phyloP scores from a whole-genome alignment of 2,329 filamentous ascomycete species.

The Colletotrichum viniferum region DNA sequence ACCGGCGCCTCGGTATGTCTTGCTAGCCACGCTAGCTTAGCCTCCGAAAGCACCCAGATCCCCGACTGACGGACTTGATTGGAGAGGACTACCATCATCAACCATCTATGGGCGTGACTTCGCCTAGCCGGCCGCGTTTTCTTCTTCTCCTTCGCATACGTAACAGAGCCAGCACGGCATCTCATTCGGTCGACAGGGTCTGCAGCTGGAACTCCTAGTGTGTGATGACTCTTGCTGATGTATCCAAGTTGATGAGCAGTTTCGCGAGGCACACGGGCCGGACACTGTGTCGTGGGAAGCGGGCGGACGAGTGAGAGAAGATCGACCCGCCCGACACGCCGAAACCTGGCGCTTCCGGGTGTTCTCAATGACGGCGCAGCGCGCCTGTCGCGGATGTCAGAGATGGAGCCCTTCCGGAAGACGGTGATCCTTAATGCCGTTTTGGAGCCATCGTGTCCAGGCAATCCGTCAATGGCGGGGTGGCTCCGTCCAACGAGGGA shows the following conservation, averaged over 20 bases:
- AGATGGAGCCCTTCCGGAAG: neutral
- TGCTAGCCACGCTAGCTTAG: neutral
- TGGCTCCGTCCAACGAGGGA: neutral
- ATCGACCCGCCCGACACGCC: neutral
- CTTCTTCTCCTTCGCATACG: neutral
- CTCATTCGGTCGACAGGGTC: neutral
- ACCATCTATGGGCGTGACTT: neutral
- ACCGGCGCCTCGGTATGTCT: neutral
- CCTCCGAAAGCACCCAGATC: constrained; percentile 9
- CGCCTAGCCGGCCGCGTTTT: neutral
- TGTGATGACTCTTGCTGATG: neutral
- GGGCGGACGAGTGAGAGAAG: neutral
- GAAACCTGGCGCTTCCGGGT: neutral
- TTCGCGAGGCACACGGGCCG: neutral
- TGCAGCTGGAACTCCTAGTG: neutral
- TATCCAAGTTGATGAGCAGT: neutral
- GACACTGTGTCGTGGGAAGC: neutral
- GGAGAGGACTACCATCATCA: neutral
- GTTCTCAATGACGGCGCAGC: neutral
- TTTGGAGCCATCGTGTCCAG: neutral
- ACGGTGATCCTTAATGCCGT: neutral
- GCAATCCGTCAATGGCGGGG: neutral
- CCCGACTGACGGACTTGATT: neutral
- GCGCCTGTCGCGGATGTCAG: neutral
- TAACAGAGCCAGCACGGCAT: neutral